Evolutionary conservation across 2,329 filamentous ascomycete species (phyloP).

Genomic region (Lecanosticta acicola): DNA sequence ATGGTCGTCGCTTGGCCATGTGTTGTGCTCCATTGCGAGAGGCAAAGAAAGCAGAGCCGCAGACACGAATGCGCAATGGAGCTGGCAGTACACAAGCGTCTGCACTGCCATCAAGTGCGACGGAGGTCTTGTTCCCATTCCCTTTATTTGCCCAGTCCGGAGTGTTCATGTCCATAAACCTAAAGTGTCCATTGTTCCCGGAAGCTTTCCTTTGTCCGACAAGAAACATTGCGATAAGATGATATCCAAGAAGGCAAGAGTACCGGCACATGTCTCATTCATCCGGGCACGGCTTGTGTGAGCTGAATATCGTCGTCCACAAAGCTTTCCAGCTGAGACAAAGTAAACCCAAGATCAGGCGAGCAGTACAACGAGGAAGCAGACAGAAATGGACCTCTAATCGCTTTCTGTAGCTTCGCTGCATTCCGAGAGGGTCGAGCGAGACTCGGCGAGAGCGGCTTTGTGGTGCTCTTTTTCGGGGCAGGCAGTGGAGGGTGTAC

Average conservation of each 20-base stretch:
- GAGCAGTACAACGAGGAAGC: slow-evolving; percentile 19
- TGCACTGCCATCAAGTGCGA: neutral
- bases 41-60: no score
- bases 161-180: no score
- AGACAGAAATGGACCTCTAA: slow-evolving; percentile 15
- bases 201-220: no score
- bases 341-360: slow-evolving; percentile 25
- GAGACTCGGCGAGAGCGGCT: neutral
- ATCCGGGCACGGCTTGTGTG: slow-evolving; percentile 26
- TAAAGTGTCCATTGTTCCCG: no score
- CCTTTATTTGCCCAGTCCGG: neutral
- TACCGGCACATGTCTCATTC: no score
- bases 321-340: slow-evolving; percentile 31
- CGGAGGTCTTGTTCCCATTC: neutral
- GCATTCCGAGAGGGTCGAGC: neutral
- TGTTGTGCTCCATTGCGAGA: neutral
- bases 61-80: no score
- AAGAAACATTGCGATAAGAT: no score
- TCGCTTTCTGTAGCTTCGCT: slow-evolving; percentile 7
- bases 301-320: slow-evolving; percentile 33
- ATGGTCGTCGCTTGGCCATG: neutral
- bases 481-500: neutral
- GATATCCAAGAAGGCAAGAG: no score
- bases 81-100: no score
- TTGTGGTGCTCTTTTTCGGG: neutral